phyloP scores from a whole-genome alignment of 2,329 filamentous ascomycete species.

The Biscogniauxia marginata region DNA sequence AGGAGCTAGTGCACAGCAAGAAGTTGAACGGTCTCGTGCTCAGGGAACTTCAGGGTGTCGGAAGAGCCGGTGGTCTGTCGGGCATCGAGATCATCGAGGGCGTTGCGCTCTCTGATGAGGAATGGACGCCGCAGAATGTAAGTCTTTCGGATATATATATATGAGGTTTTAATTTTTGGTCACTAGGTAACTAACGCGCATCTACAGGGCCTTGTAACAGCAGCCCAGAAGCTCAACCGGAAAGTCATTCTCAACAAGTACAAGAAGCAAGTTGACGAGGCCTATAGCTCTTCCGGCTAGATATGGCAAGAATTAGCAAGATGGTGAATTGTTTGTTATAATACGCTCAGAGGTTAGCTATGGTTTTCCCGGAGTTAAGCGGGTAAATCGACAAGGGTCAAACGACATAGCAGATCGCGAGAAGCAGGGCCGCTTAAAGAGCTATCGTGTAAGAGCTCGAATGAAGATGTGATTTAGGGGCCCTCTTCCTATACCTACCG shows the following conservation, averaged over 20 bases:
- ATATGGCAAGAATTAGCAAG: background rate
- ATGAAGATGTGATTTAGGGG: no score
- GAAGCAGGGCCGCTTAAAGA: no score
- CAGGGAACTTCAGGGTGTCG: constrained; percentile 61
- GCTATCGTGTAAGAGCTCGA: no score
- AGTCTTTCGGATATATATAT: constrained; percentile 35
- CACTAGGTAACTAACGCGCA: constrained; percentile 28
- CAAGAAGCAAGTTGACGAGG: constrained; percentile 59
- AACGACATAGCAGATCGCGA: no score
- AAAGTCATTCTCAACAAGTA: constrained; percentile 64
- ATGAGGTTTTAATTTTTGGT: no score
- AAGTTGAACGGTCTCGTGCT: constrained; percentile 63
- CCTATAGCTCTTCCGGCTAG: constrained; percentile 47
- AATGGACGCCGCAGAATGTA: constrained; percentile 75
- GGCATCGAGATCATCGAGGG: constrained; percentile 71
- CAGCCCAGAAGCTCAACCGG: constrained; percentile 71
- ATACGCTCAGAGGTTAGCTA: no score
- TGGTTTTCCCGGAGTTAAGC: no score
- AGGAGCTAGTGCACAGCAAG: constrained; percentile 66
- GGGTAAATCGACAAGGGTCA: no score
- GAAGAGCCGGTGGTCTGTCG: constrained; percentile 60
- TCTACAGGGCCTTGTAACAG: constrained; percentile 60
- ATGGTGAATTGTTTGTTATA: background rate
- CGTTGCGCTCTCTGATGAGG: constrained; percentile 68
- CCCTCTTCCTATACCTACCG: no score